Conservation (phyloP, 73 alveolate genomes). For the Stentor coeruleus region DNA sequence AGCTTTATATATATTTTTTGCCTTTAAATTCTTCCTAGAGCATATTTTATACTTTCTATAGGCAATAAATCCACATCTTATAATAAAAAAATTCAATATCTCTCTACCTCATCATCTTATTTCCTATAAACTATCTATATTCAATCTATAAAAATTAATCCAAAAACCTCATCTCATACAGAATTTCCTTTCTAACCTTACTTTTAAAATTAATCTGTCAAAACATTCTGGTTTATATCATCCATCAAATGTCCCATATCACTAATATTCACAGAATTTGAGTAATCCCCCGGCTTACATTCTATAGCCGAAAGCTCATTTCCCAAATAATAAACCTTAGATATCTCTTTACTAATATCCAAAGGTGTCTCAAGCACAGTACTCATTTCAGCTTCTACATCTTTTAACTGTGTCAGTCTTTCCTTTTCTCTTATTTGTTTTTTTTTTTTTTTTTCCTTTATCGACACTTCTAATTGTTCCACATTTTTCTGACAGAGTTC, state of each 20-base stretch:
- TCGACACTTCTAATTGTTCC: background rate
- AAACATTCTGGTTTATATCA: background rate
- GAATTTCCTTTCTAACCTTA: no score
- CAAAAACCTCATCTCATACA: no score
- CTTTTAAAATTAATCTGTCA: no score
- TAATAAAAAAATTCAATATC: no score
- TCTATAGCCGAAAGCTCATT: background rate
- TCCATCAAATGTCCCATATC: background rate
- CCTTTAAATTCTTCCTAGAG: no score
- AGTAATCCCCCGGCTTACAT: background rate
- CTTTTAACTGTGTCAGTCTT: background rate
- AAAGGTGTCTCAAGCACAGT: background rate
- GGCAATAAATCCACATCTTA: no score
- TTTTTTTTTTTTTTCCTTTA: background rate
- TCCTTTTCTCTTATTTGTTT: background rate
- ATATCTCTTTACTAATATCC: background rate
- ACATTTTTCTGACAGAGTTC: slow-evolving; percentile 1
- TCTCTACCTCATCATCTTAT: no score
- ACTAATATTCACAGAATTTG: background rate
- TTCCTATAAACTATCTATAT: no score
- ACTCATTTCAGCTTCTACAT: slow-evolving; percentile 1
- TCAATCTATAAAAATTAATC: no score
- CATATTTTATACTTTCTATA: no score
- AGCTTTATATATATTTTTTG: no score
- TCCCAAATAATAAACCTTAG: background rate